Conservation (phyloP, 805 yeast species). For the Sugiyamaella qingdaonensis region DNA sequence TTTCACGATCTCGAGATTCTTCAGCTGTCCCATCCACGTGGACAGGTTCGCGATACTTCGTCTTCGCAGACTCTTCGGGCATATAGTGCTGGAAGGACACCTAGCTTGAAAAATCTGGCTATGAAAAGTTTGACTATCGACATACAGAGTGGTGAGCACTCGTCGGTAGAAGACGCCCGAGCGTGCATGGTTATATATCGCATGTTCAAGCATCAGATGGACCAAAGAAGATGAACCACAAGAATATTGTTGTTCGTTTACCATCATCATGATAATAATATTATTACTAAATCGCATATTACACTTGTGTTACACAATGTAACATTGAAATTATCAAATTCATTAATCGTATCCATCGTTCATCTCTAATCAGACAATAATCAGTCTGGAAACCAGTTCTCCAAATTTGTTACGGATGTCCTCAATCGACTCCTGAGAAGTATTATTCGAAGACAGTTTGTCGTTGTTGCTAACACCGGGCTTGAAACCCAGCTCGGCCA, state of each 20-base stretch:
- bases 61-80: conserved; percentile 53
- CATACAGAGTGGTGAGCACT: conserved; percentile 73
- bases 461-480: not conserved
- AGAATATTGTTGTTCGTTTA: not conserved
- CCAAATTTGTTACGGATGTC: not conserved
- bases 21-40: conserved; percentile 60
- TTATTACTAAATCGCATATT: too few species aligned
- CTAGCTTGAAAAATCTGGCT: conserved; percentile 64
- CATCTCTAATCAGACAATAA: not conserved
- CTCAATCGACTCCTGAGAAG: not conserved
- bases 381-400: not conserved
- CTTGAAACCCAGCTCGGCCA: conserved; percentile 16
- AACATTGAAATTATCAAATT: not conserved
- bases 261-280: too few species aligned
- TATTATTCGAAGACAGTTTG: not conserved
- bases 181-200: conserved; percentile 82
- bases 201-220: not conserved
- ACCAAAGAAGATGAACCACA: not conserved
- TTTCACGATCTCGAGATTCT: conserved; percentile 72
- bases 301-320: too few species aligned
- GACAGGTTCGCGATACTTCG: conserved; percentile 70
- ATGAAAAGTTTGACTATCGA: conserved; percentile 51
- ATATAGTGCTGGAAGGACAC: conserved; percentile 63
- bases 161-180: conserved; percentile 86
- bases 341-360: not conserved